These are phyloP conservation scores for Zasmidium angulare DNA, from an alignment of 2,329 filamentous ascomycete genomes.

Conservation along the genomic window DNA sequence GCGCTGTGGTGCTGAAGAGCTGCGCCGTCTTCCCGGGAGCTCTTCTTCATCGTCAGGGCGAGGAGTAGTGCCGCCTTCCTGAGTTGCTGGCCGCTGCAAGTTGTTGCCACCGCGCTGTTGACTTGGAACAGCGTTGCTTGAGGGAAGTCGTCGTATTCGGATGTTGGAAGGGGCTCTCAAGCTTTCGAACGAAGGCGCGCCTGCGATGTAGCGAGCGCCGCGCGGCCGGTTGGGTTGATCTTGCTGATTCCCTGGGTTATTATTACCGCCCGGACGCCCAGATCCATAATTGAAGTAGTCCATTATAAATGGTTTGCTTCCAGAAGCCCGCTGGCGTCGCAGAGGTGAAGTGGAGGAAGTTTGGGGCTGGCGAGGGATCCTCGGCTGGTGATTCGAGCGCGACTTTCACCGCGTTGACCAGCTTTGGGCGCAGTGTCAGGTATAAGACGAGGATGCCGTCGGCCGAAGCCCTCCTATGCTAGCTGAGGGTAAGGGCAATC, in stretches of 20 bases:
- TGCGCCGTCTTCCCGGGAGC: constrained; percentile 29
- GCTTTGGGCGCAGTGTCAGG: not conserved
- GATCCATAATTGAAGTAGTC: constrained; percentile 29
- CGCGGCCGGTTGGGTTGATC: constrained; percentile 11
- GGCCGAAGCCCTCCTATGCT: not conserved
- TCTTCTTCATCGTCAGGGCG: constrained; percentile 13
- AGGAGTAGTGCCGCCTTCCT: constrained; percentile 11
- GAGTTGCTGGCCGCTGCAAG: constrained; percentile 18
- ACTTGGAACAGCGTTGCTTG: constrained; percentile 6
- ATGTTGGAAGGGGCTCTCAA: constrained; percentile 34
- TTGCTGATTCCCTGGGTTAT: constrained; percentile 14
- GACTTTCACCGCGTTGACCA: not conserved
- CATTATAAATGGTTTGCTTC: constrained; percentile 10
- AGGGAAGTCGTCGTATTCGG: constrained; percentile 32
- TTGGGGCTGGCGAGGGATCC: not conserved
- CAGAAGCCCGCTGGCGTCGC: not conserved
- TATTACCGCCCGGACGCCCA: constrained; percentile 16
- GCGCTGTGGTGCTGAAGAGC: constrained; percentile 33
- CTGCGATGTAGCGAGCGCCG: constrained; percentile 19
- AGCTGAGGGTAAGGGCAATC: not conserved
- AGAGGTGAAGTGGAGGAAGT: not conserved
- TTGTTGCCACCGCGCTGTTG: not conserved
- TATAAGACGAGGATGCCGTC: not conserved
- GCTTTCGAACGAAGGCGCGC: constrained; percentile 29
- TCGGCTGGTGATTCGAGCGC: not conserved